Percentiles rank a stretch among this genome's conserved stretches.
Conservation (phyloP, 805 yeast genomes). For the Saturnispora ahearnii region DNA sequence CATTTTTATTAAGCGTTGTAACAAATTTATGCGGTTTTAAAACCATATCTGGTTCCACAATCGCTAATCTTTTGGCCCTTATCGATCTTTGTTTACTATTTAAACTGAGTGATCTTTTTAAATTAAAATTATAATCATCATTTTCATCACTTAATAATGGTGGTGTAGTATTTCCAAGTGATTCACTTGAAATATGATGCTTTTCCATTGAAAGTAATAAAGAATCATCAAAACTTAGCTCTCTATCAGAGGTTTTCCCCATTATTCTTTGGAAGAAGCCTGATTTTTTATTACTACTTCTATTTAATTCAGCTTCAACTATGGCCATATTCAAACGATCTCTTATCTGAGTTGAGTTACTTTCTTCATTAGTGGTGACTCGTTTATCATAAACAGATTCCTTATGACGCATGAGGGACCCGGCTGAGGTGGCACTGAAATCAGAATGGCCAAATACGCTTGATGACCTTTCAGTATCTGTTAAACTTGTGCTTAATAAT, state of each 20-base stretch:
- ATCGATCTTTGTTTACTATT: slow-evolving; percentile 58
- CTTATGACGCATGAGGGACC: slow-evolving; percentile 69
- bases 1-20: slow-evolving; percentile 40
- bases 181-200: slow-evolving; percentile 2
- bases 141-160: not conserved
- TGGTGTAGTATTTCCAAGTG: not conserved
- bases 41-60: slow-evolving; percentile 51
- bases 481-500: slow-evolving; percentile 20
- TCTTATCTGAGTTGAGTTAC: slow-evolving; percentile 15
- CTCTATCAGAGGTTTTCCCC: slow-evolving; percentile 12
- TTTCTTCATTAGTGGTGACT: slow-evolving; percentile 9
- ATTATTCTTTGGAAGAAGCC: slow-evolving; percentile 6
- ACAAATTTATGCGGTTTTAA: slow-evolving; percentile 51
- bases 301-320: slow-evolving; percentile 16
- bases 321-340: slow-evolving; percentile 27
- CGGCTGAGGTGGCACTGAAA: slow-evolving; percentile 84
- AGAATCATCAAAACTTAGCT: slow-evolving; percentile 27
- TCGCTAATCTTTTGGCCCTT: slow-evolving; percentile 56
- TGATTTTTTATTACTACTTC: slow-evolving; percentile 10
- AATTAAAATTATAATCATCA: slow-evolving; percentile 28
- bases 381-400: slow-evolving; percentile 11
- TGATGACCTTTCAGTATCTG: slow-evolving; percentile 30
- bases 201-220: slow-evolving; percentile 20
- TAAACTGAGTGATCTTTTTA: slow-evolving; percentile 66
- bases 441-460: slow-evolving; percentile 52